These are phyloP conservation scores for Aspergillus neotritici DNA, from an alignment of 2,329 filamentous ascomycete genomes.

Conservation along the genomic window DNA sequence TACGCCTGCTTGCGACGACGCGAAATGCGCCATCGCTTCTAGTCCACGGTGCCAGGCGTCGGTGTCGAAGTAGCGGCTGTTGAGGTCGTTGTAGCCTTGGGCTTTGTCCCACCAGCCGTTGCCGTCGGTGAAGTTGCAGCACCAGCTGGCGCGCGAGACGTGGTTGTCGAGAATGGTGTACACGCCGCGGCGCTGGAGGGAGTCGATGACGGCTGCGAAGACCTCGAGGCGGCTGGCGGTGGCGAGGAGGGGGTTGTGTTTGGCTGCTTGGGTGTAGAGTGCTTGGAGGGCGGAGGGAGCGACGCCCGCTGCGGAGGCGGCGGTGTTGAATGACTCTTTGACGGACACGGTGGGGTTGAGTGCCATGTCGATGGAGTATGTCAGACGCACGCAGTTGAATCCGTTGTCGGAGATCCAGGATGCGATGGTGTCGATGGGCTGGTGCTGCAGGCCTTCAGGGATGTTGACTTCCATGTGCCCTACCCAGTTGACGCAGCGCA, in stretches of 20 bases:
- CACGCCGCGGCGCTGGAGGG: constrained; percentile 1
- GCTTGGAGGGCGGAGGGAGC: background rate
- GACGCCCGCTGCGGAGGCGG: background rate
- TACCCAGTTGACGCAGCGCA: constrained; percentile 3
- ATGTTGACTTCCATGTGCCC: constrained; percentile 4
- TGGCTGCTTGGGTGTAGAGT: constrained; percentile 1
- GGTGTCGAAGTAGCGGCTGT: constrained; percentile 3
- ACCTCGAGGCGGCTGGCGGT: constrained; percentile 1
- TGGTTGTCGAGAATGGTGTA: constrained; percentile 5
- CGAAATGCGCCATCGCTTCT: background rate
- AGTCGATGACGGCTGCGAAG: constrained; percentile 1
- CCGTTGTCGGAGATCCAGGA: constrained; percentile 1
- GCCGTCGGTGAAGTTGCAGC: constrained; percentile 1
- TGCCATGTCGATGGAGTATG: constrained; percentile 2
- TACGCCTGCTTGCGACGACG: background rate
- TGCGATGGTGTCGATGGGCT: constrained; percentile 3
- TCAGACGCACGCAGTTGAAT: constrained; percentile 2
- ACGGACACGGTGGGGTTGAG: constrained; percentile 1
- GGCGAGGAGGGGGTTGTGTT: background rate
- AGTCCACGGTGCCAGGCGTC: background rate
- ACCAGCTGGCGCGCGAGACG: constrained; percentile 3
- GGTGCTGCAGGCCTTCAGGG: constrained; percentile 1
- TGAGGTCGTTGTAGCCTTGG: constrained; percentile 4
- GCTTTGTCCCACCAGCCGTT: constrained; percentile 3
- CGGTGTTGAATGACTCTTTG: background rate